phyloP scores from a whole-genome alignment of 1,284 basidiomycete species.

The Cryptococcus floricola region DNA sequence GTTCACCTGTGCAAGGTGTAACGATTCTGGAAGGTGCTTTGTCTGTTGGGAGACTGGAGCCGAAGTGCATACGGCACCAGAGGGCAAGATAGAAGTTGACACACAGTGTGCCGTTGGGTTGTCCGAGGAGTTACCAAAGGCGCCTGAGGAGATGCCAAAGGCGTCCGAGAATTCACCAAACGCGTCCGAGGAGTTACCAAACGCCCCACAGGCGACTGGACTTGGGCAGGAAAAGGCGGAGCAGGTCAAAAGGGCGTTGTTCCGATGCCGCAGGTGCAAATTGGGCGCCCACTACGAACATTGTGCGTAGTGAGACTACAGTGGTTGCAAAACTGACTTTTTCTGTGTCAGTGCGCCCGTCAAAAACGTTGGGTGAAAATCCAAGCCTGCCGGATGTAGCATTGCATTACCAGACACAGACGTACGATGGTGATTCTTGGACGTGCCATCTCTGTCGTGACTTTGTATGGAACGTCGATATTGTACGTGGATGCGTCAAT shows the following conservation, averaged over 20 bases:
- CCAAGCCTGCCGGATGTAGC: slow-evolving; percentile 21
- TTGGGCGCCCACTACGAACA: slow-evolving; percentile 75
- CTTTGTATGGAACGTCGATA: slow-evolving; percentile 68
- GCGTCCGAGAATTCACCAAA: too few relatives aligned
- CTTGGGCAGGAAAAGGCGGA: not conserved
- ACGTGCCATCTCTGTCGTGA: slow-evolving; percentile 74
- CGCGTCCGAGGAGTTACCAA: too few relatives aligned
- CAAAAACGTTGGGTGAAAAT: slow-evolving; percentile 17
- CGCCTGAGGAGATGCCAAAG: too few relatives aligned
- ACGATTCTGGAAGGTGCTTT: slow-evolving; percentile 71
- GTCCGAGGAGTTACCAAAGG: too few relatives aligned
- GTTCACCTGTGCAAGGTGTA: slow-evolving; percentile 73
- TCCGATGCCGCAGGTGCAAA: slow-evolving; percentile 75
- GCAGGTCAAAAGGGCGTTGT: slow-evolving; percentile 50
- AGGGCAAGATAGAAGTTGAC: not conserved
- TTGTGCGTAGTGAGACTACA: slow-evolving; percentile 27
- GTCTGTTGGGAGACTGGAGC: slow-evolving; percentile 58
- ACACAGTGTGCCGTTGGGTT: not conserved
- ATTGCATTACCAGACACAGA: slow-evolving; percentile 58
- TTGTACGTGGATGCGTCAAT: slow-evolving; percentile 21
- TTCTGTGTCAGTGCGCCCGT: slow-evolving; percentile 19
- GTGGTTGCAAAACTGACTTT: not conserved
- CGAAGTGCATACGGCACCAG: not conserved
- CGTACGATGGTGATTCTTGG: slow-evolving; percentile 56
- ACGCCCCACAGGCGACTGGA: too few relatives aligned